These are phyloP conservation scores for Massarina eburnea DNA, from an alignment of 2,329 filamentous ascomycete genomes.

Conservation along the genomic window DNA sequence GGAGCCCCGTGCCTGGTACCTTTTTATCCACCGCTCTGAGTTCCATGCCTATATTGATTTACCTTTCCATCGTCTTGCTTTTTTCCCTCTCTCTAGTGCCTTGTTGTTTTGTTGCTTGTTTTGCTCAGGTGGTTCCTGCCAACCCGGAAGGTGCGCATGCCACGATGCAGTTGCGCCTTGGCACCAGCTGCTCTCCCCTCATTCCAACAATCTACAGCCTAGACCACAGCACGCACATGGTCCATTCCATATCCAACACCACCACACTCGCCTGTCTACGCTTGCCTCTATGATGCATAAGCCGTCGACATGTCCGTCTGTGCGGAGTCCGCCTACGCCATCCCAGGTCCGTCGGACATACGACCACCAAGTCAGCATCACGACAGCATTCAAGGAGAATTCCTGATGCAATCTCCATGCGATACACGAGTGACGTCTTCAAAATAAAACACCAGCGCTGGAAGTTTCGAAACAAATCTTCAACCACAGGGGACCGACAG, in stretches of 20 bases:
- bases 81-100: neutral
- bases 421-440: neutral
- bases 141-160: neutral
- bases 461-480: neutral
- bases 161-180: neutral
- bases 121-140: neutral
- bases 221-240: neutral
- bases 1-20: neutral
- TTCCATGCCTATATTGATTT: no score
- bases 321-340: neutral
- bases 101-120: neutral
- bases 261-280: neutral
- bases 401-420: neutral
- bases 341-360: neutral
- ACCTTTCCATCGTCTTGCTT: neutral
- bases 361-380: neutral
- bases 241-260: neutral
- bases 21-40: no score
- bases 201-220: neutral
- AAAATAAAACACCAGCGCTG: neutral
- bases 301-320: neutral
- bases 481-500: no score
- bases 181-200: slow-evolving; percentile 1
- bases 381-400: neutral
- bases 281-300: neutral